Conservation (phyloP, 2,329 filamentous ascomycete species). For the Leptographium procerum region DNA sequence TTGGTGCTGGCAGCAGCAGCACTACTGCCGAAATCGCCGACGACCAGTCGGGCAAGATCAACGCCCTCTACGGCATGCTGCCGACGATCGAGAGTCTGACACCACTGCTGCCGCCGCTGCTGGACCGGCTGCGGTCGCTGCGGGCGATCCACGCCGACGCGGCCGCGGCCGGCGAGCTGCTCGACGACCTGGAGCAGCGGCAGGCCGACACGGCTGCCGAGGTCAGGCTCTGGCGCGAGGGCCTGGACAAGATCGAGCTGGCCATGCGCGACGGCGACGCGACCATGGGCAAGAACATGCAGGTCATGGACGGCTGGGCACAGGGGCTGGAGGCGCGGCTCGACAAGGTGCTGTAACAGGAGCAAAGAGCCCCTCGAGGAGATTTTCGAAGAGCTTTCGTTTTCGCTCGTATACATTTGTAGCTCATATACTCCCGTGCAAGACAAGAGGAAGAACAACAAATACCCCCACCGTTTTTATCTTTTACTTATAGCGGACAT, state of each 20-base stretch:
- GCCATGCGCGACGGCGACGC: slow-evolving; percentile 60
- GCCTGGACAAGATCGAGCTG: slow-evolving; percentile 65
- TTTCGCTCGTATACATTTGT: not conserved
- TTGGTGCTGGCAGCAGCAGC: slow-evolving; percentile 16
- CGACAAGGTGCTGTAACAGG: slow-evolving; percentile 36
- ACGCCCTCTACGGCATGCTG: slow-evolving; percentile 79
- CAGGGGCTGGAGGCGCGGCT: slow-evolving; percentile 74
- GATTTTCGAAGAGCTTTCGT: not conserved
- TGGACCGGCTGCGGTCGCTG: slow-evolving; percentile 77
- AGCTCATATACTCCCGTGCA: not conserved
- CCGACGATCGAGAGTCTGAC: slow-evolving; percentile 79
- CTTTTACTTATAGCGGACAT: not conserved
- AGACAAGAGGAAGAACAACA: not conserved
- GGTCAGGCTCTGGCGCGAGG: slow-evolving; percentile 75
- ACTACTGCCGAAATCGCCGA: slow-evolving; percentile 29
- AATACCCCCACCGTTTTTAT: not conserved
- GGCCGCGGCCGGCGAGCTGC: slow-evolving; percentile 63
- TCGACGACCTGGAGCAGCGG: slow-evolving; percentile 65
- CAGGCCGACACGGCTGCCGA: slow-evolving; percentile 77
- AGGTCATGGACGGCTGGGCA: slow-evolving; percentile 80
- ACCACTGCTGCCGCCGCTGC: slow-evolving; percentile 71
- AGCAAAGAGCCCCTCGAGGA: not conserved
- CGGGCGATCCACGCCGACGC: slow-evolving; percentile 79
- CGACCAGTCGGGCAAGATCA: slow-evolving; percentile 78
- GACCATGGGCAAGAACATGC: slow-evolving; percentile 67